Evolutionary conservation across 2,329 filamentous ascomycete species (phyloP).

Genomic region (Raffaelea ambrosiae): DNA sequence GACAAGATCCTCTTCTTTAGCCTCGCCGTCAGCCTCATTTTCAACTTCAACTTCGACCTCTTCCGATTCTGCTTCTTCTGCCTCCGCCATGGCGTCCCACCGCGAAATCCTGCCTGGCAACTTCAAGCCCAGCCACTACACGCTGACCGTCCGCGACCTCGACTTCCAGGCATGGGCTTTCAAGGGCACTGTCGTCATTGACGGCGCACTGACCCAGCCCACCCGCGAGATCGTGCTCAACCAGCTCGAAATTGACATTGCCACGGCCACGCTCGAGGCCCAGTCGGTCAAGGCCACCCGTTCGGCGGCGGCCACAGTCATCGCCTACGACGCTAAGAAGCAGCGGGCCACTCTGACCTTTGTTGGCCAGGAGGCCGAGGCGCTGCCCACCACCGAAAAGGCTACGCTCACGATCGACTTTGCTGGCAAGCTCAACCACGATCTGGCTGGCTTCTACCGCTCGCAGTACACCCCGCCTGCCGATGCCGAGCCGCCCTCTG

Average conservation of each 20-base stretch:
- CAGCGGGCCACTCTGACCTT: constrained; percentile 80
- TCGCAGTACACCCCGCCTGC: constrained; percentile 65
- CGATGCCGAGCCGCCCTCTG: constrained; percentile 51
- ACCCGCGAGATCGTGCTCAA: constrained; percentile 78
- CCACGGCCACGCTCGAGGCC: constrained; percentile 51
- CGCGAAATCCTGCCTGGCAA: constrained; percentile 53
- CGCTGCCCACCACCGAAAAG: constrained; percentile 56
- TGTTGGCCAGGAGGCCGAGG: constrained; percentile 39
- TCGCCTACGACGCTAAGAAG: constrained; percentile 73
- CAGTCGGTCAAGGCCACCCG: constrained; percentile 50
- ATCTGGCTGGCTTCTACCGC: constrained; percentile 96
- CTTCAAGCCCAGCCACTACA: constrained; percentile 80
- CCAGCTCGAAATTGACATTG: constrained; percentile 72
- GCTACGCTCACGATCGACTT: constrained; percentile 55
- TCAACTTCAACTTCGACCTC: neutral
- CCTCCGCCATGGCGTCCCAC: constrained; percentile 38
- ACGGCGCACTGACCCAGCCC: constrained; percentile 60
- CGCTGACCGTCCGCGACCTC: constrained; percentile 70
- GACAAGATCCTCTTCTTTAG: too few species aligned
- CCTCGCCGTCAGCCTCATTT: neutral
- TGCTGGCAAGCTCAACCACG: constrained; percentile 74
- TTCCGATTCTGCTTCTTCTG: neutral
- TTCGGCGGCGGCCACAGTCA: constrained; percentile 52
- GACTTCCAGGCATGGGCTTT: constrained; percentile 70
- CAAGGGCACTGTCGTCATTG: constrained; percentile 73